Base-by-base conservation (phyloP, 2,329 filamentous ascomycete genomes). In the Aspergillus flavus region DNA sequence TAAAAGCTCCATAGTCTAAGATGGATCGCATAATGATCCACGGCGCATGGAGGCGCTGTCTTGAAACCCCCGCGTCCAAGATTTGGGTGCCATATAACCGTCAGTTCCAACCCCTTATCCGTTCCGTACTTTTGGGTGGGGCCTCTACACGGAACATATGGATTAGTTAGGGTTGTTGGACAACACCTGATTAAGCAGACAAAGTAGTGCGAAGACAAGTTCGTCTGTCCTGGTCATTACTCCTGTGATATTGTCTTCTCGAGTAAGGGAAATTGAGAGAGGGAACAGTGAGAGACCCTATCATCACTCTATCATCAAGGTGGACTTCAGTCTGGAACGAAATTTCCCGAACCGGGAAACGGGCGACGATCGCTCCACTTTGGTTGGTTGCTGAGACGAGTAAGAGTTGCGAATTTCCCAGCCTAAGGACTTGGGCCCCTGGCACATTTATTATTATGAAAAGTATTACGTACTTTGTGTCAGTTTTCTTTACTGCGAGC, bases 181-280 rank as follows among this genome's bases (percentile, higher is more conserved):
- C 1, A 26, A 16, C 21, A 7, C 12, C 28, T 14, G 4, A 26
- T 19, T 16, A 28, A 2, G 4, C 21, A 48, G 12, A 3, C 23
- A 16, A 1, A 26, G 6, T 19, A 48, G 2, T 9, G 11, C 0
- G 12, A 14, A 19, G 9, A 48, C 5, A 6, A 2, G 5, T 2
- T 19, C 11, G 16, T n/a, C 12, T 28, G 11, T 19, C 6, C 23
- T 26, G 1, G 4, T 48, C 3, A 6, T 1, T 10, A 12, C 6
- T 6, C 1, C 21, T 7, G 7, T 26, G 2, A 16, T 48, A 4
- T 0, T 14, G 2, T n/a, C n/a, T n/a, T n/a, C n/a, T n/a, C n/a
- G n/a, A n/a, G n/a, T n/a, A n/a, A n/a, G n/a, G n/a, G n/a, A n/a
- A n/a, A n/a, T n/a, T n/a, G n/a, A n/a, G n/a, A n/a, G n/a, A n/a